Percentiles rank a stretch among this genome's conserved stretches.
Evolutionary conservation across 129 eudicot genomes (phyloP).

Genomic region (Scalesia atractyloides): DNA sequence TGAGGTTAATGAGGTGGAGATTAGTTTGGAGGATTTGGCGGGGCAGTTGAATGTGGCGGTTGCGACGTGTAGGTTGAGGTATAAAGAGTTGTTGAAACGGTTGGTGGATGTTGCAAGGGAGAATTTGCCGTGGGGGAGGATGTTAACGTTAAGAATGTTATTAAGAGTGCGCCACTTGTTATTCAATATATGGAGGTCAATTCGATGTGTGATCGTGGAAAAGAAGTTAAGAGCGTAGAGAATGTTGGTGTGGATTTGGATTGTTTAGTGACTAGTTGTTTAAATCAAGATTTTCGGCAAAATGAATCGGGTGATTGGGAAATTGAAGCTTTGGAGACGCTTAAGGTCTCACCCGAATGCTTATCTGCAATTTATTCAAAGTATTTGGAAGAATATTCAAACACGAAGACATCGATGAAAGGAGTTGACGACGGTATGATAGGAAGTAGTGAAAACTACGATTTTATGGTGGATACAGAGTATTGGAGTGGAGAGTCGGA

Average conservation of each 20-base stretch:
- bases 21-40: slow-evolving; percentile 68
- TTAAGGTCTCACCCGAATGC: slow-evolving; percentile 49
- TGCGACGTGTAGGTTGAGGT: slow-evolving; percentile 58
- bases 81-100: slow-evolving; percentile 63
- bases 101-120: slow-evolving; percentile 67
- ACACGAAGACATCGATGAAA: slow-evolving; percentile 23
- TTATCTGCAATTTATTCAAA: slow-evolving; percentile 52
- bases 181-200: slow-evolving; percentile 80
- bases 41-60: slow-evolving; percentile 51
- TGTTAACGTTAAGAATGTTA: slow-evolving; percentile 64
- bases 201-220: slow-evolving; percentile 42
- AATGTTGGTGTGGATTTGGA: slow-evolving; percentile 35
- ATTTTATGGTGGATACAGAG: slow-evolving; percentile 36
- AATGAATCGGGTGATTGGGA: slow-evolving; percentile 27
- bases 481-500: slow-evolving; percentile 74
- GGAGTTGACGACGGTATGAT: not conserved
- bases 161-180: slow-evolving; percentile 63
- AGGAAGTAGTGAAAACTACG: slow-evolving; percentile 8
- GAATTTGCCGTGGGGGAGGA: slow-evolving; percentile 78
- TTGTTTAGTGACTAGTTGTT: slow-evolving; percentile 47
- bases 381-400: slow-evolving; percentile 38
- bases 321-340: slow-evolving; percentile 35
- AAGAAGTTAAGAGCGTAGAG: slow-evolving; percentile 24
- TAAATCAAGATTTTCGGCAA: slow-evolving; percentile 3
- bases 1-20: slow-evolving; percentile 50